A percentile compares a stretch with the other conserved stretches of the same genome.
Evolutionary conservation across 1,139 yeast genomes (phyloP).

Genomic region (Starmera stellimalicola): DNA sequence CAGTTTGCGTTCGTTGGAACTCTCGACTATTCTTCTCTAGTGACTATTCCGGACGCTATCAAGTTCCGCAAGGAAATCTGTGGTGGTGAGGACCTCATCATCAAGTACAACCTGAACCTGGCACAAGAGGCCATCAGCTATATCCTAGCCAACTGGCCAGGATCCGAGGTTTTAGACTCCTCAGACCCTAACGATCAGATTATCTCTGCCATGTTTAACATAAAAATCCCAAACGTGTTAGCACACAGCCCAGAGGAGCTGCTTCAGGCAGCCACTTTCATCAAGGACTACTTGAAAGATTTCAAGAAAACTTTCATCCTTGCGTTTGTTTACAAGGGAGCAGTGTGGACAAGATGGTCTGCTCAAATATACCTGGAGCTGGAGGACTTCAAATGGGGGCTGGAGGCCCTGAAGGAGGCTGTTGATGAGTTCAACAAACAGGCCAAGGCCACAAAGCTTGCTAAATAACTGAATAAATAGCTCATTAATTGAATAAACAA

Average conservation of each 20-base stretch:
- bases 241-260: conserved; percentile 2
- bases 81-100: conserved; percentile 53
- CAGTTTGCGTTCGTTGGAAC: conserved; percentile 15
- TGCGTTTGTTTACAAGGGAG: conserved; percentile 28
- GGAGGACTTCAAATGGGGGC: conserved; percentile 38
- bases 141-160: conserved; percentile 25
- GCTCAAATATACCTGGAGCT: conserved; percentile 48
- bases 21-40: conserved; percentile 24
- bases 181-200: conserved; percentile 20
- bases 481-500: too few relatives aligned
- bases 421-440: neutral
- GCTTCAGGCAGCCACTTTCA: conserved; percentile 4
- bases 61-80: conserved; percentile 43
- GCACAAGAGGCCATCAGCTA: conserved; percentile 33
- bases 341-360: conserved; percentile 37
- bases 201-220: conserved; percentile 37
- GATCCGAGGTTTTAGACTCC: conserved; percentile 21
- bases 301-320: conserved; percentile 36
- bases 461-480: too few relatives aligned
- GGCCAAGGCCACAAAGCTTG: too few relatives aligned
- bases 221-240: conserved; percentile 30
- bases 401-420: conserved; percentile 21
- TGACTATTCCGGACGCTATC: conserved; percentile 32
- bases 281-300: conserved; percentile 8
- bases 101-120: conserved; percentile 36